Evolutionary conservation across 1,284 basidiomycete species (phyloP), one percentile per base, ranked within the genome.

Genomic region (Irpex sp.): DNA sequence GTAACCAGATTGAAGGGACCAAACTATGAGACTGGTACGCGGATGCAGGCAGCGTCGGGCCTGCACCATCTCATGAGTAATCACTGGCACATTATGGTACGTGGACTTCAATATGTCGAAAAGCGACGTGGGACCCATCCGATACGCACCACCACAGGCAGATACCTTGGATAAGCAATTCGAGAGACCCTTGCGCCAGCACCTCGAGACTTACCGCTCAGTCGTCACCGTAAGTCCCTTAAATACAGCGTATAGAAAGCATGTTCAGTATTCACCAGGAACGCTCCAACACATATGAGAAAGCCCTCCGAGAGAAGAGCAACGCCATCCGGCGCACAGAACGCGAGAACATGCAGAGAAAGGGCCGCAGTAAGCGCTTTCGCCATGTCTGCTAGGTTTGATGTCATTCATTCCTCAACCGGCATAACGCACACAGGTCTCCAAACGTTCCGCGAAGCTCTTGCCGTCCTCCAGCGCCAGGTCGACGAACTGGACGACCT

Each of bases 41-140:
- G 91, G 65, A 76, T 93, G 56, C 87, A 95, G 71, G 93, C 92
- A 37, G 88, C 92, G n/a, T 88, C 91, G 15, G 95, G 95, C 1
- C 78, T 97, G 58, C 94, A 97, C 75, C 93, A 95, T 75, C 84
- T 98, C 67, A 90, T 97, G 71, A 89, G 91, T 61, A 97, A 97
- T 75, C 94, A 97, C 70, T 94, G 93, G 83, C 93, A 95, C 74
- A 86, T 97, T 60, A 79, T 97, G 70, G 94, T 92, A 67, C 66
- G 86, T 66, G 15, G 35, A 35, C 15, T 15, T 43, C 5, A 3
- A 15, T 11, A 43, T 43, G 39, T 15, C 39, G 1, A 1, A 15
- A 43, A 15, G 39, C 39, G 11, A 11, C 39, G 15, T 43, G 39
- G 26, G 15, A 43, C 39, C 15, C 39, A 43, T 43, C 39, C 39